Evolutionary conservation across 1,284 basidiomycete genomes (phyloP).

Genomic region (Trichosporon ovoides): DNA sequence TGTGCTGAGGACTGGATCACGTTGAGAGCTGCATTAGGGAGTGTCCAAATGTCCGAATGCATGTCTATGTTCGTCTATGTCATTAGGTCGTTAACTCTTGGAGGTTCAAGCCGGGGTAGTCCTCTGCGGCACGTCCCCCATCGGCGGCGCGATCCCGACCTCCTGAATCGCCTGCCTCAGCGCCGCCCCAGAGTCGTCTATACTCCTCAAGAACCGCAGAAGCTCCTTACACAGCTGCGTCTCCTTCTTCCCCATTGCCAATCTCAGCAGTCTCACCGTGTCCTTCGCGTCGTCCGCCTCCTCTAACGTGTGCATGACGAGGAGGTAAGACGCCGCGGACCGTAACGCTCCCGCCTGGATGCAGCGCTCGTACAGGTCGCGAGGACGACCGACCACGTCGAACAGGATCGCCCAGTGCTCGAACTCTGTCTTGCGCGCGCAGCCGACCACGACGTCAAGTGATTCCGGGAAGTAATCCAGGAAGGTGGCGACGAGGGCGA

Average conservation of each 20-base stretch:
- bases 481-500: slow-evolving; percentile 77
- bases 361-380: slow-evolving; percentile 88
- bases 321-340: slow-evolving; percentile 86
- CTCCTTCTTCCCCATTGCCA: slow-evolving; percentile 64
- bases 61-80: too few relatives aligned
- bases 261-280: slow-evolving; percentile 67
- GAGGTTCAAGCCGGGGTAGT: too few relatives aligned
- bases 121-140: slow-evolving; percentile 10
- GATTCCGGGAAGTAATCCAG: slow-evolving; percentile 88
- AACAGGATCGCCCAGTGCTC: slow-evolving; percentile 86
- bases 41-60: too few relatives aligned
- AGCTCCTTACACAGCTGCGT: slow-evolving; percentile 62
- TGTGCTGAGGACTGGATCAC: too few relatives aligned
- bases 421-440: slow-evolving; percentile 94
- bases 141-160: slow-evolving; percentile 28
- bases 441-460: slow-evolving; percentile 89
- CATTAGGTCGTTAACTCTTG: neutral
- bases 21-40: too few relatives aligned
- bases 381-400: slow-evolving; percentile 81
- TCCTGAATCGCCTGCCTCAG: slow-evolving; percentile 51
- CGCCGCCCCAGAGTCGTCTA: slow-evolving; percentile 75
- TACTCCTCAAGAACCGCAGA: slow-evolving; percentile 81
- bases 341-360: slow-evolving; percentile 68
- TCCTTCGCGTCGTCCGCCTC: slow-evolving; percentile 77
- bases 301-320: slow-evolving; percentile 89